Evolutionary conservation across 345 rosid species (phyloP), one percentile per base, ranked within the genome.

Genomic region (Punica granatum): DNA sequence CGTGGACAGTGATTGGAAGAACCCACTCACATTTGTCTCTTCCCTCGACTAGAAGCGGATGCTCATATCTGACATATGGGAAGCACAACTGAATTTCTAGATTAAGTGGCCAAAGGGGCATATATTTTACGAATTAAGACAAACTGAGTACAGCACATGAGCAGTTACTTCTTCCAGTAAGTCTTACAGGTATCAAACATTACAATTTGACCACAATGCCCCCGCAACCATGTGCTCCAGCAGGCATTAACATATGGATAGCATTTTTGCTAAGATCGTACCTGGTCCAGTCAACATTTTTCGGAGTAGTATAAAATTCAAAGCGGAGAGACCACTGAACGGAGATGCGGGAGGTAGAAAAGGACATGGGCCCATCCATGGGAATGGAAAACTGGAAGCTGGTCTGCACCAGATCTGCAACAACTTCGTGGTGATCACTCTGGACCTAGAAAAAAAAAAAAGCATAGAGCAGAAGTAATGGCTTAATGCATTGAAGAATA

Each of bases 281-380:
- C 99, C 98, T 89, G 66, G 76, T 78, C 86, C 92, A 84, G 79
- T 86, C 88, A 46, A 94, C 83, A 64, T 86, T 77, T 78, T 83
- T 91, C 12, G 96, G 96, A 13, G 93, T 88, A 61, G 86, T 88
- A 72, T 80, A 80, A 71, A 94, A 94, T 83, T 94, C 99, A 79
- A 94, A 94, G 69, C 97, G 84, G 25, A 94, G 79, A 75, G 79
- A 88, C 99, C 99, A 94, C 66, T 88, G 86, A 72, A 89, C 93
- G 31, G 90, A 88, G 74, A 94, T 85, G 66, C 76, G 86, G 16
- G 81, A 81, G 54, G 99, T 88, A 44, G 92, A 79, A 80, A 94
- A 94, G 58, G 99, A 91, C 99, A 89, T 91, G 15, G 98, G 97
- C 34, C 98, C 99, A 73, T 94, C 98, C 77, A 81, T 82, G n/a